Conservation (phyloP, 176 grass and related monocot species). For the Aegilops tauschii region DNA sequence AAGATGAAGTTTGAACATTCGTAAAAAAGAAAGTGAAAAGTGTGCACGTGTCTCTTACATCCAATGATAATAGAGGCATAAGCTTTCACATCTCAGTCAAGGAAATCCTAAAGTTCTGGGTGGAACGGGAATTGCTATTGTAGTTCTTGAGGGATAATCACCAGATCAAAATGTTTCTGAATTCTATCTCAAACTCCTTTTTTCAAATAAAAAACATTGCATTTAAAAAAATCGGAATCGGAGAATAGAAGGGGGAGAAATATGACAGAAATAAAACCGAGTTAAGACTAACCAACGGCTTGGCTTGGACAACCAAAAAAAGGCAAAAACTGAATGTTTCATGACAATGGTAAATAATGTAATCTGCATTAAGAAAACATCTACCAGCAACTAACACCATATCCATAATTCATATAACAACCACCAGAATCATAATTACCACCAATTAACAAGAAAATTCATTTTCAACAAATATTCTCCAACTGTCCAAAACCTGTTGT, state of each 20-base stretch:
- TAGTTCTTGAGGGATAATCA: neutral
- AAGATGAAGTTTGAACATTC: neutral
- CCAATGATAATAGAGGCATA: neutral
- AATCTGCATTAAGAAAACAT: neutral
- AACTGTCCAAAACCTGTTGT: neutral
- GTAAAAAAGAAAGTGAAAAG: neutral
- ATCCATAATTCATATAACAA: conserved; percentile 5
- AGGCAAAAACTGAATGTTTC: neutral
- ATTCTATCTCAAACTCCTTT: neutral
- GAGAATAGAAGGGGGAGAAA: neutral
- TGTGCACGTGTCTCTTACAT: neutral
- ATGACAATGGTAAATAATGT: neutral
- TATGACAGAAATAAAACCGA: neutral
- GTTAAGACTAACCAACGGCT: neutral
- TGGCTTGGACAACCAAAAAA: neutral
- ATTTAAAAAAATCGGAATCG: neutral
- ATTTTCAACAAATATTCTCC: conserved; percentile 9
- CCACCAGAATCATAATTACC: neutral
- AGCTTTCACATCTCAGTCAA: neutral
- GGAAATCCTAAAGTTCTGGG: neutral
- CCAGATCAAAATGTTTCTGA: neutral
- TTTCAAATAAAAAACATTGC: neutral
- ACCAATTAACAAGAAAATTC: neutral
- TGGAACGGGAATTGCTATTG: neutral
- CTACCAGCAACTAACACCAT: neutral